phyloP scores from a whole-genome alignment of 2,329 filamentous ascomycete species.

The Clarireedia hainanense region DNA sequence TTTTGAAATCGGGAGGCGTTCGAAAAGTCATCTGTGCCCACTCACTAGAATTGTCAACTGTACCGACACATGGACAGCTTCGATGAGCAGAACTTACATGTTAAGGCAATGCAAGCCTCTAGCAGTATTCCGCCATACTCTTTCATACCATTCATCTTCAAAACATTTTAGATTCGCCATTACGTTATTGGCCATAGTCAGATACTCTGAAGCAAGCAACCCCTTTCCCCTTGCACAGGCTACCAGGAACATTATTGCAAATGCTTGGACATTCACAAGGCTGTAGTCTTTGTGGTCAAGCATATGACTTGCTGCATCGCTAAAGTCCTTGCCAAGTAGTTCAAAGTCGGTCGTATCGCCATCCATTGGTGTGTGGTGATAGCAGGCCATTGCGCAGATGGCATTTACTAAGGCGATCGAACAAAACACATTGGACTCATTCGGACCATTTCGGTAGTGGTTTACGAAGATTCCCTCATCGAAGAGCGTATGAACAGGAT shows the following conservation, averaged over 20 bases:
- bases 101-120: slow-evolving; percentile 28
- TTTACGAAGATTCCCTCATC: slow-evolving; percentile 26
- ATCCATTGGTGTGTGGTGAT: slow-evolving; percentile 20
- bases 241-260: slow-evolving; percentile 29
- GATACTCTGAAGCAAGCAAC: slow-evolving; percentile 24
- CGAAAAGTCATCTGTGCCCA: slow-evolving; percentile 30
- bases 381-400: slow-evolving; percentile 29
- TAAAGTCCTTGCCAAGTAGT: slow-evolving; percentile 22
- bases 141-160: slow-evolving; percentile 12
- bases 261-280: slow-evolving; percentile 26
- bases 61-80: not conserved
- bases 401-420: slow-evolving; percentile 28
- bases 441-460: slow-evolving; percentile 18
- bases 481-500: slow-evolving; percentile 30
- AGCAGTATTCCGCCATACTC: slow-evolving; percentile 26
- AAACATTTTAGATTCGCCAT: slow-evolving; percentile 14
- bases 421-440: slow-evolving; percentile 18
- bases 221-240: slow-evolving; percentile 23
- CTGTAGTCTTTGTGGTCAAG: slow-evolving; percentile 21
- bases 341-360: slow-evolving; percentile 22
- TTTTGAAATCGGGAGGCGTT: slow-evolving; percentile 12
- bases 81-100: slow-evolving; percentile 23
- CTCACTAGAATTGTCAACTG: slow-evolving; percentile 26
- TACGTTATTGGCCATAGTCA: slow-evolving; percentile 21
- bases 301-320: slow-evolving; percentile 17